These are phyloP conservation scores for Pseudocercospora pini-densiflorae DNA, from an alignment of 2,329 filamentous ascomycete genomes.

Conservation along the genomic window DNA sequence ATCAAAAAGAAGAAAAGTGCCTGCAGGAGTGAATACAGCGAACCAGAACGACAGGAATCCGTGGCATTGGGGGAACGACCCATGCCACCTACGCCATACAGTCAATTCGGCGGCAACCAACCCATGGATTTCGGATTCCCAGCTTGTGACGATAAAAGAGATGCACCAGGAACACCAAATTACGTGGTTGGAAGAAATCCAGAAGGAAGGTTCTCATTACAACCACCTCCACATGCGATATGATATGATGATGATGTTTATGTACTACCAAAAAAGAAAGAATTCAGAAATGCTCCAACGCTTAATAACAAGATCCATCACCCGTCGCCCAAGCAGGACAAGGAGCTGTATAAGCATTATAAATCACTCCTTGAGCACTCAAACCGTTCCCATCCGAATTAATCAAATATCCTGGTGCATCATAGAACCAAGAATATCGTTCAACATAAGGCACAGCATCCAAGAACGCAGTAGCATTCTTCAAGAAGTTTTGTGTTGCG, in stretches of 20 bases:
- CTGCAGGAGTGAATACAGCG: background rate
- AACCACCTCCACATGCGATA: slow-evolving; percentile 4
- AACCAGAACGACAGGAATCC: background rate
- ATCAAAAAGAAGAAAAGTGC: background rate
- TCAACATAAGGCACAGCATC: slow-evolving; percentile 45
- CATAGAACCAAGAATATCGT: slow-evolving; percentile 44
- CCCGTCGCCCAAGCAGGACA: slow-evolving; percentile 19
- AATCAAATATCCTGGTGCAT: slow-evolving; percentile 37
- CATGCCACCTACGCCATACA: background rate
- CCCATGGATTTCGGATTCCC: slow-evolving; percentile 1
- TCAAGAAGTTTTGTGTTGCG: slow-evolving; percentile 52
- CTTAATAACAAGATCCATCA: slow-evolving; percentile 7
- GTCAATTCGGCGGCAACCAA: background rate
- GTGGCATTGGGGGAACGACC: background rate
- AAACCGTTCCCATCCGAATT: slow-evolving; percentile 27
- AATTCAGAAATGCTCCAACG: background rate
- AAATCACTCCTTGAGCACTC: slow-evolving; percentile 31
- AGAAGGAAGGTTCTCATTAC: background rate
- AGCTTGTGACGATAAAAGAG: slow-evolving; percentile 1
- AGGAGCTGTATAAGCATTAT: slow-evolving; percentile 30
- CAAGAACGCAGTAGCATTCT: slow-evolving; percentile 48
- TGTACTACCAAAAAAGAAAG: background rate
- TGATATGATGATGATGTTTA: background rate
- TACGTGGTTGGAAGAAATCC: background rate
- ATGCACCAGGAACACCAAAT: slow-evolving; percentile 4